Evolutionary conservation across 2,329 filamentous ascomycete genomes (phyloP).

Genomic region (Apiospora marii): DNA sequence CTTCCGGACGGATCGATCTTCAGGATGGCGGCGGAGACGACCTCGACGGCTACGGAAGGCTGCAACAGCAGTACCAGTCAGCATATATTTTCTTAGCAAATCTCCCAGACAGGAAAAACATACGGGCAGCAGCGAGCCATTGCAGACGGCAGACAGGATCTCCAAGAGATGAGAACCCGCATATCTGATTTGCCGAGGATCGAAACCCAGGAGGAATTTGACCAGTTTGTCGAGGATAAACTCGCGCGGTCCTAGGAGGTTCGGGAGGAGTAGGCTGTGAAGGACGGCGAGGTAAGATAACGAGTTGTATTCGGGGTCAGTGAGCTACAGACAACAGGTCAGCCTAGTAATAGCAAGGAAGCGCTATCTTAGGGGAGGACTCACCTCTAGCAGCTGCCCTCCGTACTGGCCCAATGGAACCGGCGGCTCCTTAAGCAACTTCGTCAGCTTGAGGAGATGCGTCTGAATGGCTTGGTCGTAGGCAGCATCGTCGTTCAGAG

Average conservation of each 20-base stretch:
- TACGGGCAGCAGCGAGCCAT: slow-evolving; percentile 45
- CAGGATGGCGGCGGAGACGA: slow-evolving; percentile 62
- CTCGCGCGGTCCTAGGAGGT: slow-evolving; percentile 37
- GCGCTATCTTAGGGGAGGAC: slow-evolving; percentile 16
- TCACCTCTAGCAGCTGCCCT: slow-evolving; percentile 51
- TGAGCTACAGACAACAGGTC: slow-evolving; percentile 44
- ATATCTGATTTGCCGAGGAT: slow-evolving; percentile 61
- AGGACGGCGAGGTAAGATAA: slow-evolving; percentile 60
- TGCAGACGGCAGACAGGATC: slow-evolving; percentile 51
- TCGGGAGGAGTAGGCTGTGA: slow-evolving; percentile 45
- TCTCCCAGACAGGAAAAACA: slow-evolving; percentile 49
- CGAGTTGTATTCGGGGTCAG: slow-evolving; percentile 58
- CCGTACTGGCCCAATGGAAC: slow-evolving; percentile 45
- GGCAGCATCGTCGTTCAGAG: slow-evolving; percentile 39
- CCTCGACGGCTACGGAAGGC: slow-evolving; percentile 55
- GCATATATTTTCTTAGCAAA: slow-evolving; percentile 24
- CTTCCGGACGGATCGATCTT: slow-evolving; percentile 71
- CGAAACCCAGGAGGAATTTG: slow-evolving; percentile 57
- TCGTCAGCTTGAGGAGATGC: slow-evolving; percentile 49
- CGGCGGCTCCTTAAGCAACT: slow-evolving; percentile 45
- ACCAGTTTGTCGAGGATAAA: slow-evolving; percentile 51
- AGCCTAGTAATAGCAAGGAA: background rate
- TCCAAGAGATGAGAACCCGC: slow-evolving; percentile 51
- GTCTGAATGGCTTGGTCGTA: slow-evolving; percentile 51
- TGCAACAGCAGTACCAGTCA: slow-evolving; percentile 34